phyloP scores from a whole-genome alignment of 2,329 filamentous ascomycete species.

The Tolypocladium ovalisporum region DNA sequence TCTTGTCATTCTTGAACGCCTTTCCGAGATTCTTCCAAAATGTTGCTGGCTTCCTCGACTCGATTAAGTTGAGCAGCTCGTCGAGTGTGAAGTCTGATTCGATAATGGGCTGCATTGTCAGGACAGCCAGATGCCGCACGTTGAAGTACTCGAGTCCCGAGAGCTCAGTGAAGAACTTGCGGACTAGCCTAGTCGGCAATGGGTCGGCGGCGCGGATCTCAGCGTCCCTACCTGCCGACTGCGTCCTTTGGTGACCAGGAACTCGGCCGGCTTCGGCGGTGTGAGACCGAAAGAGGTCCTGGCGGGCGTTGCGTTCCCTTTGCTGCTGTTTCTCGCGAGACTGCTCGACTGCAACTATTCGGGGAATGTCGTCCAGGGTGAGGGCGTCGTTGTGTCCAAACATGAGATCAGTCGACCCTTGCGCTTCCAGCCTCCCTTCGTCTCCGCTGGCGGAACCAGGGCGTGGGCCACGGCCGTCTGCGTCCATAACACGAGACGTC shows the following conservation, averaged over 20 bases:
- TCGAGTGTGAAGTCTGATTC: slow-evolving; percentile 89
- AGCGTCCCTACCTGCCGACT: slow-evolving; percentile 38
- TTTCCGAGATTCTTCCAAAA: slow-evolving; percentile 99
- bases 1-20: slow-evolving; percentile 80
- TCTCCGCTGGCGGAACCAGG: slow-evolving; percentile 63
- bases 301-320: slow-evolving; percentile 37
- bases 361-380: slow-evolving; percentile 89
- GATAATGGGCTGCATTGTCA: slow-evolving; percentile 88
- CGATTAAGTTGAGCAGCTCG: slow-evolving; percentile 83
- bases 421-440: slow-evolving; percentile 22
- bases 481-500: slow-evolving; percentile 82
- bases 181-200: slow-evolving; percentile 43
- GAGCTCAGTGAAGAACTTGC: slow-evolving; percentile 91
- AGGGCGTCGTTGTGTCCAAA: slow-evolving; percentile 86
- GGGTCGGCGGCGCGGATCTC: slow-evolving; percentile 41
- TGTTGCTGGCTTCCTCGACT: slow-evolving; percentile 76
- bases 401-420: slow-evolving; percentile 63
- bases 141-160: slow-evolving; percentile 97
- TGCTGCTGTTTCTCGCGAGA: slow-evolving; percentile 82
- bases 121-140: slow-evolving; percentile 83
- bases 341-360: slow-evolving; percentile 92
- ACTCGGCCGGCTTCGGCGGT: slow-evolving; percentile 31
- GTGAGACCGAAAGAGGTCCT: slow-evolving; percentile 55
- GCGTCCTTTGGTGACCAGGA: slow-evolving; percentile 57
- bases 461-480: slow-evolving; percentile 47